phyloP scores from a whole-genome alignment of 768 basidiomycete genomes.

The Suillus discolor region DNA sequence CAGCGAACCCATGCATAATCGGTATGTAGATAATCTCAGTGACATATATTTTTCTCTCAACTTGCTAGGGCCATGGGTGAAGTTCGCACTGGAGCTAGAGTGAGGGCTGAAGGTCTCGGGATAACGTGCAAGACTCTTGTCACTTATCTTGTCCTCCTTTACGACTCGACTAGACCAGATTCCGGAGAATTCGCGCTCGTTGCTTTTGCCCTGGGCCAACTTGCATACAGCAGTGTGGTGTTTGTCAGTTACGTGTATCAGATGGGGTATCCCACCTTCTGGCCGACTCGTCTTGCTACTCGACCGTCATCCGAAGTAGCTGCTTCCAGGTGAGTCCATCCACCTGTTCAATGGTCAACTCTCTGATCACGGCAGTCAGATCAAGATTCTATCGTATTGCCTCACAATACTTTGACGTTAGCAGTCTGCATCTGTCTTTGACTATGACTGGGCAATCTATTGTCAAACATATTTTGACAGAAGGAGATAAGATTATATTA shows the following conservation, averaged over 20 bases:
- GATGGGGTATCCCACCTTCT: conserved; percentile 39
- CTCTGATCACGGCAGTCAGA: background rate
- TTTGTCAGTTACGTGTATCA: conserved; percentile 55
- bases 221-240: conserved; percentile 66
- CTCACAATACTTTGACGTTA: conserved; percentile 43
- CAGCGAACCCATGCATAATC: conserved; percentile 82
- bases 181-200: conserved; percentile 59
- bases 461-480: conserved; percentile 93
- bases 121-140: conserved; percentile 72
- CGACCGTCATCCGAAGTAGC: conserved; percentile 13
- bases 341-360: background rate
- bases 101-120: conserved; percentile 85
- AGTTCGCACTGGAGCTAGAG: conserved; percentile 67
- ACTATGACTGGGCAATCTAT: conserved; percentile 89
- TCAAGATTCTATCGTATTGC: conserved; percentile 6
- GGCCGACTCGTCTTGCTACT: conserved; percentile 31
- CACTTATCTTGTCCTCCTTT: conserved; percentile 68
- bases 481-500: conserved; percentile 91
- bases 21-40: conserved; percentile 37
- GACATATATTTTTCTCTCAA: conserved; percentile 20
- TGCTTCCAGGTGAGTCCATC: conserved; percentile 21
- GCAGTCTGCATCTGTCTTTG: conserved; percentile 62
- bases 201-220: conserved; percentile 87
- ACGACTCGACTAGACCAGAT: conserved; percentile 39
- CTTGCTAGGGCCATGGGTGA: conserved; percentile 64